Percentiles rank a stretch among this genome's conserved stretches.
These are phyloP conservation scores for Stagonosporopsis chrysanthemi DNA, from an alignment of 2,329 filamentous ascomycete species.

Conservation along the genomic window DNA sequence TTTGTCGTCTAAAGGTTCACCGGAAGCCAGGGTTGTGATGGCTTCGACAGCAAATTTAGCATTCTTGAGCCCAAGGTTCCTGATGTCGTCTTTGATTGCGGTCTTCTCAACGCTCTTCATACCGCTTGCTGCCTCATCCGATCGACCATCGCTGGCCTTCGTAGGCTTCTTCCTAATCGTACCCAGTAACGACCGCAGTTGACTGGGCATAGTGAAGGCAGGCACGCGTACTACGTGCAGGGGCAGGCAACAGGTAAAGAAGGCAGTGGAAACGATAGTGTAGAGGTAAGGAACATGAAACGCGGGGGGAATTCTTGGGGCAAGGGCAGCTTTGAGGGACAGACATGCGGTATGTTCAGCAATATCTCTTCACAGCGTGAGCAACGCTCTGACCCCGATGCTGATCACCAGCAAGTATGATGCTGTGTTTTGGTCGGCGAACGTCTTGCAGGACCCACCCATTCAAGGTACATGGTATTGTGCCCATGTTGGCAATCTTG, in stretches of 20 bases:
- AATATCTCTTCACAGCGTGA: not conserved
- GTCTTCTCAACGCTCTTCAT: conserved; percentile 36
- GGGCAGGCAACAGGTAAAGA: not conserved
- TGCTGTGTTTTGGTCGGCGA: conserved; percentile 29
- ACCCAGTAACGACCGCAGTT: conserved; percentile 54
- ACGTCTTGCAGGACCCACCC: conserved; percentile 7
- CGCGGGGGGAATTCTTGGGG: not conserved
- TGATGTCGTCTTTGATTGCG: conserved; percentile 60
- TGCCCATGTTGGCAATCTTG: conserved; percentile 10
- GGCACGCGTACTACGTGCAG: conserved; percentile 4
- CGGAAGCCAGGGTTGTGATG: conserved; percentile 68
- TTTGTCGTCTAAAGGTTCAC: conserved; percentile 70
- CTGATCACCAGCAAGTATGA: conserved; percentile 25
- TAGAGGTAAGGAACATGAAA: not conserved
- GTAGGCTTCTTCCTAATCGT: conserved; percentile 57
- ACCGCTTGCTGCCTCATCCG: conserved; percentile 39
- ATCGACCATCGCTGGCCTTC: conserved; percentile 57
- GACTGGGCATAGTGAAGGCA: conserved; percentile 37
- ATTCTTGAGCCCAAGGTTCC: conserved; percentile 60
- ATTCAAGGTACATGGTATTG: conserved; percentile 15
- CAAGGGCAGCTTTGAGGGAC: conserved; percentile 11
- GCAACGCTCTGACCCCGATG: conserved; percentile 5
- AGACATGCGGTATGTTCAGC: not conserved
- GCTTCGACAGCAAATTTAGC: conserved; percentile 60
- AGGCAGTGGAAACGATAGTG: not conserved